These are phyloP conservation scores for Heterobasidion parviporum DNA, from an alignment of 1,284 basidiomycete genomes.

Conservation along the genomic window DNA sequence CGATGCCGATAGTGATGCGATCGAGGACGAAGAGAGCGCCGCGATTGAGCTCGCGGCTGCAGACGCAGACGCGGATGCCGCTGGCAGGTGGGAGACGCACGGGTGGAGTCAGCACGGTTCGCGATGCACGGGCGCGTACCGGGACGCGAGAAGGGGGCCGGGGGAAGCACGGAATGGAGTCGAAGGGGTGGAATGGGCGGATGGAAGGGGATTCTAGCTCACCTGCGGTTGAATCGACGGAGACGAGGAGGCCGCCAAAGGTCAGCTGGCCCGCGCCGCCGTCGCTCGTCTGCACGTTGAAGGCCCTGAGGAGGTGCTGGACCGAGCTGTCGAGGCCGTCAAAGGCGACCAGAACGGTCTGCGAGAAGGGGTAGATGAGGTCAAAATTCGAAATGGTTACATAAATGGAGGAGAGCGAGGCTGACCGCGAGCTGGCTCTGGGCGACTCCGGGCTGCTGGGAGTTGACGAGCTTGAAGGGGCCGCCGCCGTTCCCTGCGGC, in stretches of 20 bases:
- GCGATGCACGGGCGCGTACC: too few relatives aligned
- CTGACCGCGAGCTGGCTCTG: background rate
- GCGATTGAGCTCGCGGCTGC: too few relatives aligned
- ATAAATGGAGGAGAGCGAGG: background rate
- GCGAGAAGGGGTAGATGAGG: background rate
- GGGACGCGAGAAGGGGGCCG: too few relatives aligned
- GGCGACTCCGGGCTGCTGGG: background rate
- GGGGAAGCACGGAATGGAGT: too few relatives aligned
- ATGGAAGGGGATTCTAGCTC: background rate
- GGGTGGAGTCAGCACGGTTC: too few relatives aligned
- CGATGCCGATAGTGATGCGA: too few relatives aligned
- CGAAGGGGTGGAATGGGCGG: background rate
- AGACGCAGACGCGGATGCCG: too few relatives aligned
- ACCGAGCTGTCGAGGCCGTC: background rate
- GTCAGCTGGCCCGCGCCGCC: background rate
- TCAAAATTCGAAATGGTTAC: background rate
- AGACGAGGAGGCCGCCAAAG: background rate
- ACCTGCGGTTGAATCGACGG: background rate
- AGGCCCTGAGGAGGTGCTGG: background rate
- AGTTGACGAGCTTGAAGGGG: background rate
- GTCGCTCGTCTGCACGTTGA: constrained; percentile 1
- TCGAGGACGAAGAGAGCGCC: too few relatives aligned
- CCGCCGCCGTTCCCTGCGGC: background rate
- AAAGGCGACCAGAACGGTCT: background rate
- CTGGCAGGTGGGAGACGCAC: too few relatives aligned